These are phyloP conservation scores for Fusarium newnesense DNA, from an alignment of 2,329 filamentous ascomycete species.

Conservation along the genomic window DNA sequence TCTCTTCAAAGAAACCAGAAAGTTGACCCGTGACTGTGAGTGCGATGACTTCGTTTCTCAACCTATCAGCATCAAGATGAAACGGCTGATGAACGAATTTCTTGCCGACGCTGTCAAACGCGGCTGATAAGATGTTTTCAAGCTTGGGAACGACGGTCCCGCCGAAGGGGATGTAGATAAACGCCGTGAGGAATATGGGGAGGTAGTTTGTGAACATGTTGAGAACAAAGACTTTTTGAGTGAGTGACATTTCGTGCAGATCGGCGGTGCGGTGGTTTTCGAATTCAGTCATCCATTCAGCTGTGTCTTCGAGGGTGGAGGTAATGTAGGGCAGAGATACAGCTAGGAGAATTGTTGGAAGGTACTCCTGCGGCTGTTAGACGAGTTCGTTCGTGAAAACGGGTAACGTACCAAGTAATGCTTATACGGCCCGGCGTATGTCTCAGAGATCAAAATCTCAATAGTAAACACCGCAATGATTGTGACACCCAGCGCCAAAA, in stretches of 20 bases:
- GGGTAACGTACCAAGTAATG: conserved; percentile 64
- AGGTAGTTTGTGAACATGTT: conserved; percentile 86
- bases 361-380: conserved; percentile 65
- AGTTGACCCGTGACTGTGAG: conserved; percentile 79
- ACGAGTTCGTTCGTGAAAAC: fast-evolving
- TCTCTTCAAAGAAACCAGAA: conserved; percentile 77
- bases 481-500: conserved; percentile 69
- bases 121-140: conserved; percentile 66
- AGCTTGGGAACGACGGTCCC: conserved; percentile 74
- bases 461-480: conserved; percentile 78
- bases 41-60: conserved; percentile 79
- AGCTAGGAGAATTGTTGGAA: conserved; percentile 77
- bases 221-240: conserved; percentile 79
- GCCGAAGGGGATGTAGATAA: conserved; percentile 82
- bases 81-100: conserved; percentile 67
- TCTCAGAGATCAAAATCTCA: conserved; percentile 79
- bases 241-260: conserved; percentile 74
- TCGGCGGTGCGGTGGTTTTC: conserved; percentile 81
- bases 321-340: conserved; percentile 73
- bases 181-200: conserved; percentile 79
- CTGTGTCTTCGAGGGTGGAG: conserved; percentile 69
- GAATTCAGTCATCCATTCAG: conserved; percentile 71
- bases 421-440: conserved; percentile 77
- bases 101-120: conserved; percentile 55
- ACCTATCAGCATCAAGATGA: conserved; percentile 70